Evolutionary conservation across 768 basidiomycete species (phyloP), one percentile per base, ranked within the genome.

Genomic region (Phlegmacium glaucopus): DNA sequence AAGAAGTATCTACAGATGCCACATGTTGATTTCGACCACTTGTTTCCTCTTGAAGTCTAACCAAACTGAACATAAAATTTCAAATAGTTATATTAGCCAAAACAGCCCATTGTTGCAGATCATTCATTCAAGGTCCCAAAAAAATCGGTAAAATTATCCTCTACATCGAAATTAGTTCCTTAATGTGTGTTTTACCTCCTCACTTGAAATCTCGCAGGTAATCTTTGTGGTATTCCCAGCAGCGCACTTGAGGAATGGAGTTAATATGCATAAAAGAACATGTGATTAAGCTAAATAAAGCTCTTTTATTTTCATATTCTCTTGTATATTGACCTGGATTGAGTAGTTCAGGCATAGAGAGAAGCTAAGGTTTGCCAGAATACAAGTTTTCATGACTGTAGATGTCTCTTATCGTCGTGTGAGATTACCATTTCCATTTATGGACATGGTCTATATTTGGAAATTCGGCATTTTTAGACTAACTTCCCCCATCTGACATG

Each of bases 111-210:
- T 39, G 11, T 7, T 3, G 38, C 6, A 7, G 3, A 39, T 39
- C 38, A 39, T 39, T 17, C 3, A 10, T 39, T 11, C 38, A 39
- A 39, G 38, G 6, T 25, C 38, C 38, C 11, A 7, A 39, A 12
- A 39, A 39, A 39, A 39, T 39, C 22, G 16, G 38, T 39, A 39
- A 39, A 39, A 39, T 39, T 39, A 39, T 39, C 4, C 6, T 39
- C 2, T 2, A 39, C 38, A 39, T 39, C 6, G 6, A 39, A 39
- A 12, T 7, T 7, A 39, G 38, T 7, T 39, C 38, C 3, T 7
- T 4, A 10, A 39, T 16, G 4, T 39, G 38, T 39, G 38, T 39
- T 39, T 39, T 39, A 39, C 38, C 38, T 12, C 22, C 38, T 39
- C 38, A 39, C 4, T 7, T 39, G 6, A 39, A 39, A 39, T 39